Evolutionary conservation across 257 asterid species (phyloP), one percentile per base, ranked within the genome.

Genomic region (Nicotiana tabacum): DNA sequence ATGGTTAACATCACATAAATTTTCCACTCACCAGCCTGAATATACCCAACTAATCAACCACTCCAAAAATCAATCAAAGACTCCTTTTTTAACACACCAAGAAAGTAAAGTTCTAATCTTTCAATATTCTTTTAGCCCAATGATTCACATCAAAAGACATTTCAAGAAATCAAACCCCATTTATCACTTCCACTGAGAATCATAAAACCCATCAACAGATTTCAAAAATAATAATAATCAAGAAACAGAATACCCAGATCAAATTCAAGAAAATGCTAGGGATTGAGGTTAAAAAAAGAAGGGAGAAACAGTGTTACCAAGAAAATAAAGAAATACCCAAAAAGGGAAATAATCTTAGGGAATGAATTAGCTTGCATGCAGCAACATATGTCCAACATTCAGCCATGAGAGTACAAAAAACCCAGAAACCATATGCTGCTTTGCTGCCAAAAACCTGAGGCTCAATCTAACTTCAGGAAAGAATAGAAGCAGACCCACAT

Each of bases 1-100:
- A 48, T 48, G 56, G 3, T 10, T 37, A 37, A 37, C 98, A 92
- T 91, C 37, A 56, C 78, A 56, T 51, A 15, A 51, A 51, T 51
- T 10, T 11, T 11, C 78, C 57, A 37, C 43, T 37, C 7, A 37
- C 43, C 43, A 5, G 43, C 43, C 43, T 37, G 43, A 37, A 37
- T 37, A 37, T 37, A 48, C 56, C 56, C 56, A 48, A 48, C 56
- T 9, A 48, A 9, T 48, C 56, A 48, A 48, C 6, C 43, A 37
- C 43, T 37, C 56, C 56, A 48, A 9, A 48, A 9, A 48, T 48
- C 15, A 48, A 46, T 46, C 8, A 9, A 48, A 9, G 56, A 48
- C 56, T 48, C 56, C 56, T 10, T 48, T 48, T 48, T 48, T 48
- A 48, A 48, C 56, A 48, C 56, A 48, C 56, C 43, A 37, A 5